These are phyloP conservation scores for Sicyos baderoa DNA, from an alignment of 306 rosid genomes.

Conservation along the genomic window DNA sequence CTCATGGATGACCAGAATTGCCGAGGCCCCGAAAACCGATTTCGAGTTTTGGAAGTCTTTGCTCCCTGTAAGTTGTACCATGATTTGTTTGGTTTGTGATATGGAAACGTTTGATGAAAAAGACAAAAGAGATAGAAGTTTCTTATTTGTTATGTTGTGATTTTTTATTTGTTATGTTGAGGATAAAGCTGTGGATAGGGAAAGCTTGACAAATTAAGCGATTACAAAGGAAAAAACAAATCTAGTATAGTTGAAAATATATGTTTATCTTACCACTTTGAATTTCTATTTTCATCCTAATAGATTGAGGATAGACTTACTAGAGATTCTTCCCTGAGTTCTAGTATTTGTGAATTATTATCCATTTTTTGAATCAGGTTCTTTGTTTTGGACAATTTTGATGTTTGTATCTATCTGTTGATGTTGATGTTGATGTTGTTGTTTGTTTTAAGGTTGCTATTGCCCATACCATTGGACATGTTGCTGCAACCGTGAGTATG, in stretches of 20 bases:
- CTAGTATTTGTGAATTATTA: too few relatives aligned
- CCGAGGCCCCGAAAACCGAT: slow-evolving; percentile 88
- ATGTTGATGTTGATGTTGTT: slow-evolving; percentile 4
- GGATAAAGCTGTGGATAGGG: slow-evolving; percentile 19
- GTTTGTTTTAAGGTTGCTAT: slow-evolving; percentile 62
- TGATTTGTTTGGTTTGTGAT: slow-evolving; percentile 24
- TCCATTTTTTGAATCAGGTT: too few relatives aligned
- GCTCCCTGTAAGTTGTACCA: slow-evolving; percentile 65
- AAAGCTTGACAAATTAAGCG: slow-evolving; percentile 23
- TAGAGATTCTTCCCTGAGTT: slow-evolving; percentile 7
- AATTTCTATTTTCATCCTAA: not conserved
- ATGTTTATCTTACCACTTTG: not conserved
- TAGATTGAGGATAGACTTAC: not conserved
- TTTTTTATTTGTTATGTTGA: slow-evolving; percentile 1
- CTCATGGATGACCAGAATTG: slow-evolving; percentile 85
- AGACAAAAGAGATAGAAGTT: slow-evolving; percentile 26
- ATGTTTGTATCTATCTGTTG: not conserved
- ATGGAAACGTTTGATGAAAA: slow-evolving; percentile 20
- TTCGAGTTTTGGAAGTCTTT: slow-evolving; percentile 85
- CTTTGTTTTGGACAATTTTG: not conserved
- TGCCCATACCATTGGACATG: slow-evolving; percentile 98
- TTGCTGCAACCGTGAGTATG: slow-evolving; percentile 96
- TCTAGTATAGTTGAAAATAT: not conserved
- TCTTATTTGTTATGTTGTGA: slow-evolving; percentile 20
- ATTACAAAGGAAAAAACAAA: not conserved